Evolutionary conservation across 2,329 filamentous ascomycete genomes (phyloP).

Genomic region (Fusarium nygamai): DNA sequence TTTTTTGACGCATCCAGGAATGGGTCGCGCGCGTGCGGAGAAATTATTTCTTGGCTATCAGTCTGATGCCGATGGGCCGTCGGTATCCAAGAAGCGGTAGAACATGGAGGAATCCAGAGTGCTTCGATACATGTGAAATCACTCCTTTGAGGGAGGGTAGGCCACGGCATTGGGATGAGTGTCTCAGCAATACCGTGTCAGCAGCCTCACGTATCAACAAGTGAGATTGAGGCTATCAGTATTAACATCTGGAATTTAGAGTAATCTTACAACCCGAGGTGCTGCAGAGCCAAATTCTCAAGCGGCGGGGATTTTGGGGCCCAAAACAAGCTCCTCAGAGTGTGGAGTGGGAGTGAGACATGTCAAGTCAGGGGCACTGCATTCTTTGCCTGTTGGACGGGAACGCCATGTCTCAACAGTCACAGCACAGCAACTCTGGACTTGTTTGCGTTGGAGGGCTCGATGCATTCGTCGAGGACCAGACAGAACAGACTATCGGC

Average conservation of each 20-base stretch:
- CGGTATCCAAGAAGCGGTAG: neutral
- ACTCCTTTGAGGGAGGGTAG: conserved; percentile 25
- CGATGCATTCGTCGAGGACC: conserved; percentile 34
- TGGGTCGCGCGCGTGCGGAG: conserved; percentile 14
- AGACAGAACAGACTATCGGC: neutral
- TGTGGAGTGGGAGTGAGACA: conserved; percentile 38
- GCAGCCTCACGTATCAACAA: neutral
- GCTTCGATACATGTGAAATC: neutral
- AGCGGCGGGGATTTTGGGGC: conserved; percentile 22
- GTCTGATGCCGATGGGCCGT: neutral
- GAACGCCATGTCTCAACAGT: conserved; percentile 41
- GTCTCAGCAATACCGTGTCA: conserved; percentile 19
- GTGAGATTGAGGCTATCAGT: neutral
- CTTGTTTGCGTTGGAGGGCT: neutral
- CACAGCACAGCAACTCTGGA: conserved; percentile 1
- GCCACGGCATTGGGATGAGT: conserved; percentile 5
- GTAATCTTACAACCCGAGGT: conserved; percentile 29
- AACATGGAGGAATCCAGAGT: neutral
- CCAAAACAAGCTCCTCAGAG: neutral
- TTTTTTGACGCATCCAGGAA: conserved; percentile 26
- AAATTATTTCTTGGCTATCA: conserved; percentile 9
- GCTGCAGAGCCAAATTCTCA: neutral
- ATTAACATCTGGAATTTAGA: conserved; percentile 33
- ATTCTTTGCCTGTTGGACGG: conserved; percentile 35
- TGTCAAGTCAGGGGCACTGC: conserved; percentile 23